Evolutionary conservation across 306 rosid species (phyloP), one percentile per base, ranked within the genome.

Genomic region (Canavalia ensiformis): DNA sequence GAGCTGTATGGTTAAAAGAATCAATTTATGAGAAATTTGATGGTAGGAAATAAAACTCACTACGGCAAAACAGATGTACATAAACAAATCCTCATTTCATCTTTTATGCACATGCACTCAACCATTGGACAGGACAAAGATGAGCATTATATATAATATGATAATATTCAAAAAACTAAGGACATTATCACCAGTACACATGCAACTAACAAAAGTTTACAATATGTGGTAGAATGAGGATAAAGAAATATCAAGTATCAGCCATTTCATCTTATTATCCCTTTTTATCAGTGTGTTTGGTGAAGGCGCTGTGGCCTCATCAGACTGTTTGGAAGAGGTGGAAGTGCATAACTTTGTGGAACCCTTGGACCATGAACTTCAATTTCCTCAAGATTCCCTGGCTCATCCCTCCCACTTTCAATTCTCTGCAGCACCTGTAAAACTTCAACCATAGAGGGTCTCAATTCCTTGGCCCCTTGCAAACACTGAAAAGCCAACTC

Each of bases 391-490:
- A 12, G 29, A 71, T 56, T 18, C 83, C 6, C 33, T 77, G 66
- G 33, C 31, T 71, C 85, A 54, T 77, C 77, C 8, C 42, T 64
- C 8, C 39, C 25, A 30, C 63, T 47, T 59, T 64, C 80, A 47
- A 85, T 76, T 9, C 46, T 42, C 68, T 72, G 71, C 67, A 85
- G 74, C 72, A 39, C 73, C 37, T 76, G 80, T 34, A 81, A 56
- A 2, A 72, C 88, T 59, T 81, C 80, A n/a, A 4, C 29, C 79
- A 81, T 81, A 52, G 88, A 76, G 41, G 85, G 88, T 50, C 88
- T 81, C 80, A 64, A 37, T 25, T 76, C 80, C 54, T 56, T 76
- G 35, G 76, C 83, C 50, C 55, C 54, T 44, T 85, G 85, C 63
- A 85, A 57, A 81, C 88, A 81, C 55, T 5, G 67, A 49, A 72